Base-by-base conservation (phyloP, 768 basidiomycete genomes). In the Leccinum obscurum region DNA sequence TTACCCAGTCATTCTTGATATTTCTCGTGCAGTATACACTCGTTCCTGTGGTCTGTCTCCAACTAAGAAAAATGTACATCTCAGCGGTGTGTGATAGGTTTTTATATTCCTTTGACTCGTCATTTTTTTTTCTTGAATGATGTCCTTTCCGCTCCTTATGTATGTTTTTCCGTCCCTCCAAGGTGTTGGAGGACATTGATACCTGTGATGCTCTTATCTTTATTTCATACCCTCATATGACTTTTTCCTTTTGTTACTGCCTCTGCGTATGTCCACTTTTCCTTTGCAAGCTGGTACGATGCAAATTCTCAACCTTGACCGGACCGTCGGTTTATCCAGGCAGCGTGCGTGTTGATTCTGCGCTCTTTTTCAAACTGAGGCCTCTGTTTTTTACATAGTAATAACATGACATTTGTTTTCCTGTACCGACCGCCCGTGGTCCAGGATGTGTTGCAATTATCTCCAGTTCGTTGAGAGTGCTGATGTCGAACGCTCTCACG, bases 211-310 rank as follows among this genome's bases (percentile, higher is more conserved):
- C 58, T 46, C 20, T 4, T 11, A 14, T 46, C 54, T 56, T 57
- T 51, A 60, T 51, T 56, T 62, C 60, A 70, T 69, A 66, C 69
- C 66, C 62, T 52, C 28, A n/a, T 57, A 37, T 49, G 30, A 4
- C 53, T 17, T 34, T 30, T 44, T 6, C 14, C 13, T 34, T 37
- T 37, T 37, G 35, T 37, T 41, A 17, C 39, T 41, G 8, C 46
- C 48, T 24, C 10, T 49, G 22, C 7, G 6, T 49, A 49, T 24
- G 17, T n/a, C 17, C 39, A 17, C 39, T 41, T n/a, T 41, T 41
- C 17, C n/a, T 9, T 41, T 41, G 39, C 39, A 41, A 41, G 39
- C 39, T 41, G 39, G 39, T 41, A 41, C 39, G 39, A 41, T 41
- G 39, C 39, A 41, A 41, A 41, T 41, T n/a, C 39, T 41, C 17